Evolutionary conservation across 345 rosid species (phyloP), one percentile per base, ranked within the genome.

Genomic region (Citrus australasica): DNA sequence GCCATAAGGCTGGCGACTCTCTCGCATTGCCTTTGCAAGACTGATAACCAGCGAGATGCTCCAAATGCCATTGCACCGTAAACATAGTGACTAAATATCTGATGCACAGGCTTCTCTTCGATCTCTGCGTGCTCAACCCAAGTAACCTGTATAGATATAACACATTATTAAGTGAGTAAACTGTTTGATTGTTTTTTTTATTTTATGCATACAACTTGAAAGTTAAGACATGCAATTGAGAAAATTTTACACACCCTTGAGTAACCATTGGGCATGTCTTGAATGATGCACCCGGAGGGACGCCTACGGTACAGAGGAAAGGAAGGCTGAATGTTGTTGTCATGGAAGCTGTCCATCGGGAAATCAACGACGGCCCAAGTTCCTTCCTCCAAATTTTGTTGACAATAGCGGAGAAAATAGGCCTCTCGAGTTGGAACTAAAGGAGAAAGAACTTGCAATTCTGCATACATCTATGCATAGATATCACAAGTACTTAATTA

Each of bases 261-360:
- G 85, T 97, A 97, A 10, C 99, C 99, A 80, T 94, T 94, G 59
- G 98, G 97, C 95, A 97, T 91, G 77, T 97, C 99, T 78, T 92
- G 98, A 80, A 97, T 93, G 27, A 94, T 69, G 77, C 98, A 94
- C 27, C 99, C 98, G 13, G 99, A 94, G 0, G 98, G 91, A 37
- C 85, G 82, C 79, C 98, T 91, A 82, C 81, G 88, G 79, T 89
- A 91, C 27, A 85, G 67, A 4, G 92, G 93, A 71, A 84, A 80
- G 22, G 88, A 81, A 33, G 76, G 76, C 32, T 91, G 91, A 22
- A 92, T 80, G 67, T 73, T 53, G 58, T 53, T 87, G n/a, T 81
- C 79, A 42, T 83, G 91, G 82, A 92, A 87, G 79, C 91, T 87
- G 73, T 92, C 93, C 5, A 90, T 78, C 0, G 99, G 92, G 79